These are phyloP conservation scores for Steccherinum ochraceum DNA, from an alignment of 768 basidiomycete genomes.

Conservation along the genomic window DNA sequence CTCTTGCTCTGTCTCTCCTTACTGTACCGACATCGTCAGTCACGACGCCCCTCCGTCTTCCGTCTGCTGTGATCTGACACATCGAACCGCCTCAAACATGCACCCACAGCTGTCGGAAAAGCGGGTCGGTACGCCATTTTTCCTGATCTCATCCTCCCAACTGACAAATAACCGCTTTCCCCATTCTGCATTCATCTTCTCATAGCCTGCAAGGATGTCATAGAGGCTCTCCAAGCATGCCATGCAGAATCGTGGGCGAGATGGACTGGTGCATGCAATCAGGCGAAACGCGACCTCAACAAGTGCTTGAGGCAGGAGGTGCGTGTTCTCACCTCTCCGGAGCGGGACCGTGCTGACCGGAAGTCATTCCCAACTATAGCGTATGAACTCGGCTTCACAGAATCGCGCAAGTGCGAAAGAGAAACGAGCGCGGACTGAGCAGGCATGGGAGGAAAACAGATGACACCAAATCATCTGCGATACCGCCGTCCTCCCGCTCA, in stretches of 20 bases:
- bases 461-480: too few relatives aligned
- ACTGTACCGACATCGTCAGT: too few relatives aligned
- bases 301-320: conserved; percentile 70
- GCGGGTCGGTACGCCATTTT: conserved; percentile 14
- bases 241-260: conserved; percentile 59
- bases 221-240: conserved; percentile 69
- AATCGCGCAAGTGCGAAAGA: conserved; percentile 61
- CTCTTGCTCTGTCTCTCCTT: not conserved
- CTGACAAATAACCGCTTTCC: conserved; percentile 7
- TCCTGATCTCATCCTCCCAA: conserved; percentile 1
- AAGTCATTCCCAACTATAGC: conserved; percentile 29
- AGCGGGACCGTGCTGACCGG: conserved; percentile 1
- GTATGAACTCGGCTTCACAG: conserved; percentile 46
- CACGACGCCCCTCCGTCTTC: too few relatives aligned
- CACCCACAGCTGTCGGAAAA: conserved; percentile 22
- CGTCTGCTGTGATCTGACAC: not conserved
- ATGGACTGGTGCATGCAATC: conserved; percentile 66
- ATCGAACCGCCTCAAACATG: conserved; percentile 11
- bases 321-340: conserved; percentile 11
- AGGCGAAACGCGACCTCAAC: conserved; percentile 60
- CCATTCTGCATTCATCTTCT: conserved; percentile 9
- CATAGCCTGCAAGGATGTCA: conserved; percentile 69
- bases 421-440: conserved; percentile 47
- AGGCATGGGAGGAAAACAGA: conserved; percentile 36
- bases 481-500: too few relatives aligned